phyloP scores from a whole-genome alignment of 2,329 filamentous ascomycete genomes.

The Calonectria naviculata region DNA sequence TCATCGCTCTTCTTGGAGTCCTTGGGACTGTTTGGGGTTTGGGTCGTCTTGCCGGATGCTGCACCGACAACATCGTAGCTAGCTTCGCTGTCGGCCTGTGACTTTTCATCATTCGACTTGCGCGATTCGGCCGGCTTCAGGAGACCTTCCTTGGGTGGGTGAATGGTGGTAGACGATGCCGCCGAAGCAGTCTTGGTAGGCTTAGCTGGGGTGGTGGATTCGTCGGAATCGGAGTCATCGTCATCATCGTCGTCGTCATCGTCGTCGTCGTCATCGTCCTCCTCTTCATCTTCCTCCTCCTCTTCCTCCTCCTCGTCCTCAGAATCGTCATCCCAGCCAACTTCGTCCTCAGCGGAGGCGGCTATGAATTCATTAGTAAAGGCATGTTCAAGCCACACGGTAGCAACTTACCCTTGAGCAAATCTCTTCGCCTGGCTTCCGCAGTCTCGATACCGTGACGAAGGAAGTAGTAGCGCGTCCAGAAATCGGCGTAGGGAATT shows the following conservation, averaged over 20 bases:
- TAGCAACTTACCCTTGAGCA: slow-evolving; percentile 81
- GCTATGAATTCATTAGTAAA: slow-evolving; percentile 53
- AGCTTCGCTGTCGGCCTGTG: slow-evolving; percentile 90
- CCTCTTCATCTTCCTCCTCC: slow-evolving; percentile 55
- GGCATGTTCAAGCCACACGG: neutral
- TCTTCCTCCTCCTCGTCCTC: slow-evolving; percentile 49
- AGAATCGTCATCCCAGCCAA: slow-evolving; percentile 79
- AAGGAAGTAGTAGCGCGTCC: slow-evolving; percentile 96
- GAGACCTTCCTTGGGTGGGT: slow-evolving; percentile 58
- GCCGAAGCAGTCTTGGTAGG: slow-evolving; percentile 57
- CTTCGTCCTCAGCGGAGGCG: slow-evolving; percentile 78
- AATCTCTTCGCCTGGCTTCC: slow-evolving; percentile 86
- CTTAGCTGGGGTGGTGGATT: slow-evolving; percentile 35
- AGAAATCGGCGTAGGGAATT: slow-evolving; percentile 91
- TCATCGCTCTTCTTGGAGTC: slow-evolving; percentile 59
- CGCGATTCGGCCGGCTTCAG: slow-evolving; percentile 75
- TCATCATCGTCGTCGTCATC: slow-evolving; percentile 69
- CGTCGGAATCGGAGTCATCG: slow-evolving; percentile 33
- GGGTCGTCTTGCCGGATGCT: slow-evolving; percentile 80
- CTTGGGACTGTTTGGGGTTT: slow-evolving; percentile 76
- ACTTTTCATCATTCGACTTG: slow-evolving; percentile 88
- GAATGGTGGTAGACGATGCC: slow-evolving; percentile 70
- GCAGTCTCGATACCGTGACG: slow-evolving; percentile 93
- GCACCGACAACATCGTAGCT: slow-evolving; percentile 95
- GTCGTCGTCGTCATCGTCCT: slow-evolving; percentile 76